Base-by-base conservation (phyloP, 2,329 filamentous ascomycete genomes). In the Ophidiomyces ophidiicola region DNA sequence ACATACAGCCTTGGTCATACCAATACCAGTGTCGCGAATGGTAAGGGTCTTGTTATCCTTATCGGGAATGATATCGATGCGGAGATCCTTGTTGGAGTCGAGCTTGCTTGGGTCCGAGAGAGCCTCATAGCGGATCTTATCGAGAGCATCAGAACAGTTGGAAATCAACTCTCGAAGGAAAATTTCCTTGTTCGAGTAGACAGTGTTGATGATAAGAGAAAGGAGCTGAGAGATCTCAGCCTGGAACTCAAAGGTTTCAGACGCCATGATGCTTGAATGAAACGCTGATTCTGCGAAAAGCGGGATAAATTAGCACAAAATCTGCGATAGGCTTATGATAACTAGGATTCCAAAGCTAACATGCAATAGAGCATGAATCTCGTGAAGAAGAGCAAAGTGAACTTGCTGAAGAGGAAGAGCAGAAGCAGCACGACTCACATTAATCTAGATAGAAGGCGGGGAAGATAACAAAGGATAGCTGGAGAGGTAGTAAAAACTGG, bases 141-240 rank as follows among this genome's bases (percentile, higher is more conserved):
- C 90, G 57, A 98, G 78, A 46, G 90, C 90, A 81, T 98, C 90
- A 59, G 88, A 96, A 62, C 82, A 81, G 72, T 98, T 98, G 71
- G 90, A 96, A 61, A 98, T 84, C 57, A 98, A 65, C 72, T 98
- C 90, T 81, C 90, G 76, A 59, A 98, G 72, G 80, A 98, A 98
- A 65, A 98, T 96, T 72, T 96, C 90, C 78, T 98, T 98, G 82
- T 98, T 98, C 57, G 87, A 94, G 78, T 96, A 98, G 73, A 98
- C 90, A 53, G 90, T 96, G 83, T 98, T 98, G 78, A 98, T 98
- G 71, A 98, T 98, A 66, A 98, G 83, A 55, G 81, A 86, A 64
- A 98, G 82, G 53, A 98, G 84, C 84, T 98, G 90, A 82, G 88
- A 96, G 66, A 98, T 98, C 83, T 98, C 90, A 82, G 90, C 90